Conservation (phyloP, 2,329 filamentous ascomycete genomes). For the Curvularia hawaiiensis region DNA sequence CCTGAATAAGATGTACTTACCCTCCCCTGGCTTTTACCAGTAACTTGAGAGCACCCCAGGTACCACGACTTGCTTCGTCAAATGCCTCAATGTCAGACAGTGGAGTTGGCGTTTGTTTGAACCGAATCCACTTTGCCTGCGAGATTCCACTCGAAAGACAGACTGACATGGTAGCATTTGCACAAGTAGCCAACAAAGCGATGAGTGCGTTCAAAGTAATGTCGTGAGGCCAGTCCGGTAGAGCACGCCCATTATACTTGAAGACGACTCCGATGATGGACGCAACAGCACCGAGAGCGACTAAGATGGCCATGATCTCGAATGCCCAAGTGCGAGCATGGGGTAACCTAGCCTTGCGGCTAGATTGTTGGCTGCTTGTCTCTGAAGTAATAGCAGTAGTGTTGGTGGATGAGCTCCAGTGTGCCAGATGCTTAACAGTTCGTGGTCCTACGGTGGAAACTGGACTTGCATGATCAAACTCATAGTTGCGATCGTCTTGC, state of each 20-base stretch:
- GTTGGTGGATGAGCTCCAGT: slow-evolving; percentile 15
- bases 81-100: slow-evolving; percentile 20
- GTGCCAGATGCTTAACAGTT: slow-evolving; percentile 10
- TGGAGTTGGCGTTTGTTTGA: slow-evolving; percentile 12
- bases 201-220: slow-evolving; percentile 23
- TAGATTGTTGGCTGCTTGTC: slow-evolving; percentile 14
- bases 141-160: slow-evolving; percentile 21
- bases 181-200: slow-evolving; percentile 19
- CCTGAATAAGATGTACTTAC: slow-evolving; percentile 5
- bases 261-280: slow-evolving; percentile 18
- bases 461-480: slow-evolving; percentile 11
- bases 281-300: slow-evolving; percentile 14
- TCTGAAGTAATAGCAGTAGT: slow-evolving; percentile 13
- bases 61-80: slow-evolving; percentile 22
- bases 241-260: slow-evolving; percentile 18
- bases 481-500: slow-evolving; percentile 13
- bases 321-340: slow-evolving; percentile 14
- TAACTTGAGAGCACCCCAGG: slow-evolving; percentile 18
- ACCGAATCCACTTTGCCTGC: slow-evolving; percentile 21
- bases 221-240: slow-evolving; percentile 20
- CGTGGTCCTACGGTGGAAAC: slow-evolving; percentile 4
- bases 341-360: slow-evolving; percentile 8
- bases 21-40: slow-evolving; percentile 14
- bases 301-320: slow-evolving; percentile 17
- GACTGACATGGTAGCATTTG: slow-evolving; percentile 20